A percentile compares a stretch with the other conserved stretches of the same genome.
phyloP scores from a whole-genome alignment of 2,329 filamentous ascomycete species.

The Ophiostoma ips region DNA sequence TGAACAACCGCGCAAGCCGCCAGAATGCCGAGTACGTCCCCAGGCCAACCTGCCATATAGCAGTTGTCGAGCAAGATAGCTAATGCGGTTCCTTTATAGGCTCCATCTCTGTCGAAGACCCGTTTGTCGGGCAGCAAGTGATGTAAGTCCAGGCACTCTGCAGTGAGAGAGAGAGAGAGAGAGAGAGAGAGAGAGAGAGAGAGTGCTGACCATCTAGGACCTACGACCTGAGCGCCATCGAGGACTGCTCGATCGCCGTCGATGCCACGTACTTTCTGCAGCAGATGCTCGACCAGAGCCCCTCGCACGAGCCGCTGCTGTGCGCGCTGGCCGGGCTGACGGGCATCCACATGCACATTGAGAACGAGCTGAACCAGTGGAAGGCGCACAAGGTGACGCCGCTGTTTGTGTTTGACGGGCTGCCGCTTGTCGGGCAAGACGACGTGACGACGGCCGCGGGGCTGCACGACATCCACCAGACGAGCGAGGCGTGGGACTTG shows the following conservation, averaged over 20 bases:
- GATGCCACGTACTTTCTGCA: conserved; percentile 84
- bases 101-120: conserved; percentile 9
- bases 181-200: too few species aligned
- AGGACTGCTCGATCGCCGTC: conserved; percentile 64
- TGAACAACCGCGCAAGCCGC: too few species aligned
- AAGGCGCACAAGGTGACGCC: conserved; percentile 57
- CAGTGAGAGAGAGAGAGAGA: too few species aligned
- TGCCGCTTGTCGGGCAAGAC: conserved; percentile 65
- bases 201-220: conserved; percentile 28
- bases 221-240: conserved; percentile 54
- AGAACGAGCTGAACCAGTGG: conserved; percentile 62
- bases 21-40: neutral
- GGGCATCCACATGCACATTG: conserved; percentile 61
- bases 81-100: neutral
- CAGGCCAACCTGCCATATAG: too few species aligned
- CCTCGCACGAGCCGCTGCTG: conserved; percentile 73
- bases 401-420: conserved; percentile 83
- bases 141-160: neutral
- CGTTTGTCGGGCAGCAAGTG: conserved; percentile 17
- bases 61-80: neutral
- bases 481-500: conserved; percentile 69
- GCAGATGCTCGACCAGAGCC: conserved; percentile 55
- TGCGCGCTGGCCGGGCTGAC: conserved; percentile 82
- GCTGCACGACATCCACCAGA: conserved; percentile 52
- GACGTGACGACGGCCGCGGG: conserved; percentile 51